A percentile compares a stretch with the other conserved stretches of the same genome.
phyloP scores from a whole-genome alignment of 163 green algal species.

The Trebouxia gelatinosa region DNA sequence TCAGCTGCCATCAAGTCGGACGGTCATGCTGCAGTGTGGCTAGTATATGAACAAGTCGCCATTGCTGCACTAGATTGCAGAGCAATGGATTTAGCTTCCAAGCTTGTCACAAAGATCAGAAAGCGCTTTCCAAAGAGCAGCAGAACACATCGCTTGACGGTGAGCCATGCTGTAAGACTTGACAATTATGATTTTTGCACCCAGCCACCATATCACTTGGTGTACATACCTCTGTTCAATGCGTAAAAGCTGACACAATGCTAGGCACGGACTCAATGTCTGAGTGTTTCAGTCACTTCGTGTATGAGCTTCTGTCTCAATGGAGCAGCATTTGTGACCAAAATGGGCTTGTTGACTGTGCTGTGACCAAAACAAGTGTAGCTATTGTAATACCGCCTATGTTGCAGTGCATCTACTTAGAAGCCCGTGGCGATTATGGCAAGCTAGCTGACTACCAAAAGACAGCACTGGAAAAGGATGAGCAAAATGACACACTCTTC shows the following conservation, averaged over 20 bases:
- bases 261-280: no score
- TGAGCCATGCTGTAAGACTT: neutral
- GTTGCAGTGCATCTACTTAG: constrained; percentile 65
- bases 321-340: neutral
- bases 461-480: constrained; percentile 58
- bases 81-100: constrained; percentile 48
- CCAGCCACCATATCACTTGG: neutral
- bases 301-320: neutral
- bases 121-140: constrained; percentile 62
- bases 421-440: constrained; percentile 51
- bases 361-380: neutral
- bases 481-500: constrained; percentile 55
- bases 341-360: no score
- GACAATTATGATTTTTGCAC: neutral
- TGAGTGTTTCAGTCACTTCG: neutral
- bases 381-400: neutral
- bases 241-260: no score
- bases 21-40: constrained; percentile 79
- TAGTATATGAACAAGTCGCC: constrained; percentile 75
- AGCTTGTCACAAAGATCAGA: constrained; percentile 55
- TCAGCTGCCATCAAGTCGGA: no score
- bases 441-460: constrained; percentile 62
- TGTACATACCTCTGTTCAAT: neutral
- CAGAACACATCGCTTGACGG: constrained; percentile 58
- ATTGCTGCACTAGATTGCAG: constrained; percentile 64